Percentiles rank a stretch among this genome's conserved stretches.
Evolutionary conservation across 306 rosid species (phyloP).

Genomic region (Luffa acutangula): DNA sequence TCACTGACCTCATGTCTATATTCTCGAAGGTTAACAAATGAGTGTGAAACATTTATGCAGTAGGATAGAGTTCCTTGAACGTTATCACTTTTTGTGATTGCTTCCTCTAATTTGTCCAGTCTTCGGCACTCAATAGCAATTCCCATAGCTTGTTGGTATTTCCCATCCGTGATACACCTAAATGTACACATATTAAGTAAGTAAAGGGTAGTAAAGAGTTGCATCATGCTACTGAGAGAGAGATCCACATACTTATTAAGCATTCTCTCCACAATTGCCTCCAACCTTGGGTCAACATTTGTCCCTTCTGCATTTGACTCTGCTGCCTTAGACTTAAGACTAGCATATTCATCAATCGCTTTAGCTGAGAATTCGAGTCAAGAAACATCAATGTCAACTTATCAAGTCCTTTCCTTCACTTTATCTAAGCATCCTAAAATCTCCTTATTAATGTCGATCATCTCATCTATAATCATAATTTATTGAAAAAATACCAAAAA

Average conservation of each 20-base stretch:
- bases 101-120: constrained; percentile 97
- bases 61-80: constrained; percentile 85
- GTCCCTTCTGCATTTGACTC: constrained; percentile 52
- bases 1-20: constrained; percentile 74
- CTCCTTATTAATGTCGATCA: neutral
- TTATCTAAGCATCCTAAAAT: neutral
- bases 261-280: constrained; percentile 95
- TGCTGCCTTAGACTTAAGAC: constrained; percentile 67
- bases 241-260: constrained; percentile 66
- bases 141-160: constrained; percentile 97
- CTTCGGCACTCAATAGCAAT: constrained; percentile 96
- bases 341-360: constrained; percentile 94
- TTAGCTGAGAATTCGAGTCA: constrained; percentile 60
- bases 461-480: neutral
- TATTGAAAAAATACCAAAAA: neutral
- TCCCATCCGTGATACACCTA: constrained; percentile 92
- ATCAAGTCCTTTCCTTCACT: neutral
- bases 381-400: neutral
- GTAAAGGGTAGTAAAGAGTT: neutral
- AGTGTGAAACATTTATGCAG: constrained; percentile 81
- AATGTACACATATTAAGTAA: constrained; percentile 10
- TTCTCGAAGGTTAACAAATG: constrained; percentile 87
- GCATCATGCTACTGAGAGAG: neutral
- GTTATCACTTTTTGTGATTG: constrained; percentile 87
- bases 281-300: constrained; percentile 77